Percentiles rank a stretch among this genome's conserved stretches.
Evolutionary conservation across 2,329 filamentous ascomycete species (phyloP).

Genomic region (Fusarium zealandicum): DNA sequence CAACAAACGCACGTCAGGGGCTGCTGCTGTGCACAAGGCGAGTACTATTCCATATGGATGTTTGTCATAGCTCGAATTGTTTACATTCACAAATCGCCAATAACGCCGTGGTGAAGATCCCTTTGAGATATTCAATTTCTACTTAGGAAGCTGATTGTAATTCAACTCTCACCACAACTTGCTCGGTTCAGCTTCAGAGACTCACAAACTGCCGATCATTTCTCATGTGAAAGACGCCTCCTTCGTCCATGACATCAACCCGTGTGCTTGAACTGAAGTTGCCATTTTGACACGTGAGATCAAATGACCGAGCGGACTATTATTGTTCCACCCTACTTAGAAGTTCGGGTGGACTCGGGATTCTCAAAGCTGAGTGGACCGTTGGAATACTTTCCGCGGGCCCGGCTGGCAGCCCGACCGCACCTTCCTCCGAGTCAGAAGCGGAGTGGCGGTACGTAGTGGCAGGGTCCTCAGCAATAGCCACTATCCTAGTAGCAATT

Average conservation of each 20-base stretch:
- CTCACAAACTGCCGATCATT: conserved; percentile 14
- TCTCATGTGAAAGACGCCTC: conserved; percentile 26
- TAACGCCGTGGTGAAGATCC: neutral
- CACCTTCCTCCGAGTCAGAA: neutral
- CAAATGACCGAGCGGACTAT: conserved; percentile 19
- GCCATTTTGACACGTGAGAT: conserved; percentile 30
- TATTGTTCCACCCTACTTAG: neutral
- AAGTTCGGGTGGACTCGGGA: too few species aligned
- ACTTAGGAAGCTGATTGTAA: neutral
- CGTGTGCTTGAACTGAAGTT: neutral
- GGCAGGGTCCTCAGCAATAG: conserved; percentile 17
- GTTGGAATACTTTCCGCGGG: too few species aligned
- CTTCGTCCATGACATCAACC: conserved; percentile 36
- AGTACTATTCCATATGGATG: neutral
- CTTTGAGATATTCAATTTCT: neutral
- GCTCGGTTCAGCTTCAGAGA: neutral
- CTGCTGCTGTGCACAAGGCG: neutral
- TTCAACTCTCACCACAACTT: neutral
- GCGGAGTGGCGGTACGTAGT: conserved; percentile 31
- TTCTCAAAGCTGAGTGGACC: too few species aligned
- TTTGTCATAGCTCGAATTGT: neutral
- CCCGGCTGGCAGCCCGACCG: too few species aligned
- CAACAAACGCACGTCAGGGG: conserved; percentile 24
- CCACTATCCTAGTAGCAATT: conserved; percentile 2
- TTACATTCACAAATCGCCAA: neutral